Evolutionary conservation across 176 grass and related monocot species (phyloP).

Genomic region (Aegilops tauschii): DNA sequence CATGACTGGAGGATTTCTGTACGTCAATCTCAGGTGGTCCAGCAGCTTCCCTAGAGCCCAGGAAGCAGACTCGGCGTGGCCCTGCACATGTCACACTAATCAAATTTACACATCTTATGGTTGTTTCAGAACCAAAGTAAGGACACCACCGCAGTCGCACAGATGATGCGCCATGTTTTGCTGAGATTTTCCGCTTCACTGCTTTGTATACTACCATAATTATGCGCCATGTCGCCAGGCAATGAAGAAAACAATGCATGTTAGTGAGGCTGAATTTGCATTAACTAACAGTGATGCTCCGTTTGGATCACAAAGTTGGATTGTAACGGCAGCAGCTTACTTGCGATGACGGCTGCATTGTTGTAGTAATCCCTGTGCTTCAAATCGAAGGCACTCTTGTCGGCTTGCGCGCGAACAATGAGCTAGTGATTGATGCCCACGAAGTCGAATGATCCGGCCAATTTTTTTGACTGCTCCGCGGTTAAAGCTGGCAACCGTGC

Average conservation of each 20-base stretch:
- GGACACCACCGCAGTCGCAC: not conserved
- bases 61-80: slow-evolving; percentile 11
- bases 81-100: not conserved
- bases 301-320: no score
- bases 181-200: not conserved
- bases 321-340: not conserved
- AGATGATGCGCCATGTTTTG: not conserved
- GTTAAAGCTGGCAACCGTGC: slow-evolving; percentile 49
- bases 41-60: slow-evolving; percentile 77
- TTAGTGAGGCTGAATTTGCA: not conserved
- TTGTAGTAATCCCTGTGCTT: slow-evolving; percentile 49
- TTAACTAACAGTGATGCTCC: no score
- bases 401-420: slow-evolving; percentile 1
- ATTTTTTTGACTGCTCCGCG: slow-evolving; percentile 38
- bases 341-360: slow-evolving; percentile 46
- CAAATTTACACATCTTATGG: not conserved
- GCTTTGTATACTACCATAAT: not conserved
- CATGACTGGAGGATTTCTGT: slow-evolving; percentile 57
- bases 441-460: slow-evolving; percentile 68
- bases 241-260: not conserved
- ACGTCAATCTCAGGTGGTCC: slow-evolving; percentile 56
- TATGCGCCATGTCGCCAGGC: no score
- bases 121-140: not conserved
- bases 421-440: slow-evolving; percentile 81
- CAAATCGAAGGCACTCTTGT: not conserved